Percentiles rank a stretch among this genome's conserved stretches.
Evolutionary conservation across 495 filamentous ascomycete genomes (phyloP).

Genomic region (Annulohypoxylon maeteangense): DNA sequence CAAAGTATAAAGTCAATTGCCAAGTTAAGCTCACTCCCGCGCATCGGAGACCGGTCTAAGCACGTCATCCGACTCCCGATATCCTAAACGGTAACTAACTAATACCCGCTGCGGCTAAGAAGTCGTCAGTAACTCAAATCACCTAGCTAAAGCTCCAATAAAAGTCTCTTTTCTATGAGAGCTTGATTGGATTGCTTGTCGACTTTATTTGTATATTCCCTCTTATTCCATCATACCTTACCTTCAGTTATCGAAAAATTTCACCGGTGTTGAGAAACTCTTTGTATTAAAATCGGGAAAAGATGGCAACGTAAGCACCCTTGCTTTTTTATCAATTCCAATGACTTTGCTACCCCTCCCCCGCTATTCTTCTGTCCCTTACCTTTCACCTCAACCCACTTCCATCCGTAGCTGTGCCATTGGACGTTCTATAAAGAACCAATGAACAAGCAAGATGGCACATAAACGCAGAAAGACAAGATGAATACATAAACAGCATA

Average conservation of each 20-base stretch:
- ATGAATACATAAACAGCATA: neutral
- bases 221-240: neutral
- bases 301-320: conserved; percentile 36
- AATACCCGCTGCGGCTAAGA: conserved; percentile 35
- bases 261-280: neutral
- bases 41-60: conserved; percentile 35
- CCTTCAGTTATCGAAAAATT: neutral
- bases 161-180: conserved; percentile 10
- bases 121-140: conserved; percentile 13
- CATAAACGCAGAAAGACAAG: neutral
- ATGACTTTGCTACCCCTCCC: conserved; percentile 29
- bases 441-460: neutral
- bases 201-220: neutral
- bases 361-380: conserved; percentile 28
- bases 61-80: conserved; percentile 43
- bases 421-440: neutral
- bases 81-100: conserved; percentile 37
- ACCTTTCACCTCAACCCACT: neutral
- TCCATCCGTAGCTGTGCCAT: neutral
- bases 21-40: conserved; percentile 25
- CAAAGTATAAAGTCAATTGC: conserved; percentile 20
- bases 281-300: conserved; percentile 5
- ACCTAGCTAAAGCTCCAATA: neutral
- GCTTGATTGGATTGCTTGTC: conserved; percentile 13
- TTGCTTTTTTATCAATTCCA: neutral